Conservation (phyloP, 208 protist species). For the Tritrichomonas foetus region DNA sequence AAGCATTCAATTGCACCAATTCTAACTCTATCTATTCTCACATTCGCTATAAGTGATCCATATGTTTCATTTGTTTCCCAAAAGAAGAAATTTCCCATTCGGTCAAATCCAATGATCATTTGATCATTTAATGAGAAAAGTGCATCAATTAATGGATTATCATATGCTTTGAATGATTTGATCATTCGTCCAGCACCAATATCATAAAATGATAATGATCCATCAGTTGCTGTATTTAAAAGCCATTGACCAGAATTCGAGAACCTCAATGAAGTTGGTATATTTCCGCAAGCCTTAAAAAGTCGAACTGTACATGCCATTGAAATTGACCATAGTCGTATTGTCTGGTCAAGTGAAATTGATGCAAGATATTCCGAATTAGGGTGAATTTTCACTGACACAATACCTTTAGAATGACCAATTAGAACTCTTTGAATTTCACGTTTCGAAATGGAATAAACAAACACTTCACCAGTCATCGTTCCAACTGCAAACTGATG, state of each 20-base stretch:
- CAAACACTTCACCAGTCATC: neutral
- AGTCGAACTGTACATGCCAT: neutral
- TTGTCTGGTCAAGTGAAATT: neutral
- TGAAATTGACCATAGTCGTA: neutral
- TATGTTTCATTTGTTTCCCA: conserved; percentile 31
- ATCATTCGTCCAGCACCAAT: neutral
- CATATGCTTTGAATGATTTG: neutral
- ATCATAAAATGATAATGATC: neutral
- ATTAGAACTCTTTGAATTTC: neutral
- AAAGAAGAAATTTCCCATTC: neutral
- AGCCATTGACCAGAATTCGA: neutral
- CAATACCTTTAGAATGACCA: neutral
- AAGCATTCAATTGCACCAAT: neutral
- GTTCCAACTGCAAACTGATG: neutral
- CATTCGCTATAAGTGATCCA: neutral
- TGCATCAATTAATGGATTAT: neutral
- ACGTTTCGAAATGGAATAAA: neutral
- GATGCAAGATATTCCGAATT: neutral
- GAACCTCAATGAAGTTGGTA: neutral
- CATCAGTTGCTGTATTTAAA: neutral
- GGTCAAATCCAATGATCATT: neutral
- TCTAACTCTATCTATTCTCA: conserved; percentile 35
- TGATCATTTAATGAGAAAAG: neutral
- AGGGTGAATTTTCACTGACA: neutral
- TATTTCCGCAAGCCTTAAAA: neutral